Conservation (phyloP, 2,329 filamentous ascomycete species). For the Penicillium sp. region DNA sequence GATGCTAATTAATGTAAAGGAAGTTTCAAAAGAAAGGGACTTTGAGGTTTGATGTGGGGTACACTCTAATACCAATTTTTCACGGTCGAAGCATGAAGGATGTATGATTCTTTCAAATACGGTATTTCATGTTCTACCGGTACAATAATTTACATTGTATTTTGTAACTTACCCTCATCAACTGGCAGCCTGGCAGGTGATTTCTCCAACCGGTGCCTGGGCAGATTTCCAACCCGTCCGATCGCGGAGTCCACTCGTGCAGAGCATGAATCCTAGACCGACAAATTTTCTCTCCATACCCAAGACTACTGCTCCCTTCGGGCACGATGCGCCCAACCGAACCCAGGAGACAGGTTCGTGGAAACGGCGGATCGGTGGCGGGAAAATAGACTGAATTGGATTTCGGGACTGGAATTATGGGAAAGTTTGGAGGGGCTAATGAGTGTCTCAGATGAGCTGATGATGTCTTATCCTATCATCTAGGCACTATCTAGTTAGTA, state of each 20-base stretch:
- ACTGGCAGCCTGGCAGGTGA: background rate
- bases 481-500: background rate
- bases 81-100: background rate
- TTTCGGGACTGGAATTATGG: background rate
- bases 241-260: background rate
- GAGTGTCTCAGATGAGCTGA: background rate
- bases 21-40: no score
- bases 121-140: background rate
- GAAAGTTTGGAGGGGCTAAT: background rate
- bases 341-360: constrained; percentile 9
- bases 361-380: constrained; percentile 9
- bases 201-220: background rate
- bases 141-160: background rate
- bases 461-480: background rate
- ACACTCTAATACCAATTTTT: background rate
- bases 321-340: constrained; percentile 13
- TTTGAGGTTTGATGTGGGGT: no score
- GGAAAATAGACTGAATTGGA: constrained; percentile 2
- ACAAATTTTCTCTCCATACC: background rate
- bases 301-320: background rate
- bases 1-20: background rate
- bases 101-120: background rate
- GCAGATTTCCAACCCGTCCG: background rate
- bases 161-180: background rate
- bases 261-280: background rate